phyloP scores from a whole-genome alignment of 192 early-diverging fungal genomes.

The Backusella tarrabulga region DNA sequence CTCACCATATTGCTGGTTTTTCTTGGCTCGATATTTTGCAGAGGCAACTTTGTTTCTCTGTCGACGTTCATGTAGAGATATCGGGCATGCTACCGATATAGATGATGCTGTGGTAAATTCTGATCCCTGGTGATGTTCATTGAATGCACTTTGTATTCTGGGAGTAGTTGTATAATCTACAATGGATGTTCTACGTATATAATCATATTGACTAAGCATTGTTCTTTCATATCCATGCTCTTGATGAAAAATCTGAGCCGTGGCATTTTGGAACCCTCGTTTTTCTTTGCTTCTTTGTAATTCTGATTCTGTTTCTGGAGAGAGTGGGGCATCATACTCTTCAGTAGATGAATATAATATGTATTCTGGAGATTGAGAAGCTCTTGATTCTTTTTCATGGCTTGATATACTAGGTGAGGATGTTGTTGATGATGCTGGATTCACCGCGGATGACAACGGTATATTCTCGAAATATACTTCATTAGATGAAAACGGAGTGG shows the following conservation, averaged over 20 bases:
- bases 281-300: neutral
- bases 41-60: constrained; percentile 56
- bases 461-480: neutral
- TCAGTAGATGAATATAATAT: neutral
- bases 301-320: neutral
- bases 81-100: constrained; percentile 9
- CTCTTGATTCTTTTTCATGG: neutral
- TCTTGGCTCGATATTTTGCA: constrained; percentile 56
- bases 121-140: neutral
- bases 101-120: neutral
- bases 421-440: neutral
- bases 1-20: constrained; percentile 51
- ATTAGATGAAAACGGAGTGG: constrained; percentile 12
- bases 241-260: neutral
- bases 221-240: neutral
- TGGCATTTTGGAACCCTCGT: neutral
- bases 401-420: neutral
- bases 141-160: neutral
- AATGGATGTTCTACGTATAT: neutral
- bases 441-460: neutral
- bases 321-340: neutral
- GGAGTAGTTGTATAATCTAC: neutral
- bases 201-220: neutral
- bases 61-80: constrained; percentile 46
- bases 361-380: neutral